A percentile compares a stretch with the other conserved stretches of the same genome.
These are phyloP conservation scores for Cryphonectria carpinicola DNA, from an alignment of 2,329 filamentous ascomycete species.

Conservation along the genomic window DNA sequence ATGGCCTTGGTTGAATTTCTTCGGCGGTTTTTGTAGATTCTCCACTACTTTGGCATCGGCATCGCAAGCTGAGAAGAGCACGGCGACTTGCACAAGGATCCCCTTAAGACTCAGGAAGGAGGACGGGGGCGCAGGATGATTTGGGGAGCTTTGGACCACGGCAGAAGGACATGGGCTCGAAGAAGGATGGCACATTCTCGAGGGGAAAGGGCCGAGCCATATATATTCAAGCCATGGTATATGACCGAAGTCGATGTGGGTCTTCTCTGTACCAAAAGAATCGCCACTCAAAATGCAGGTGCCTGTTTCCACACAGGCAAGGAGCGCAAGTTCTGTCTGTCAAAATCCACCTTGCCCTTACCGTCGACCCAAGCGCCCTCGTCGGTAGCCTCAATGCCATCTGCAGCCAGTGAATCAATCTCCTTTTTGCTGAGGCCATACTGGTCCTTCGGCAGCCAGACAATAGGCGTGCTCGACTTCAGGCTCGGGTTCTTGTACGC, in stretches of 20 bases:
- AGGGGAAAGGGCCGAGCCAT: background rate
- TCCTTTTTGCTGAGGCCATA: conserved; percentile 28
- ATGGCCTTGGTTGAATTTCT: conserved; percentile 79
- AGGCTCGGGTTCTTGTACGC: conserved; percentile 29
- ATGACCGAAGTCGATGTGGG: background rate
- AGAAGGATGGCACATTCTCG: background rate
- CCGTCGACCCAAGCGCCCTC: conserved; percentile 26
- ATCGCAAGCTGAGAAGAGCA: background rate
- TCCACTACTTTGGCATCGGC: background rate
- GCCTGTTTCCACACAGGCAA: conserved; percentile 25
- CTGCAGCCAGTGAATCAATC: conserved; percentile 13
- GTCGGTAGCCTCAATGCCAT: conserved; percentile 20
- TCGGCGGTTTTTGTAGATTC: conserved; percentile 53
- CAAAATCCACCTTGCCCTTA: conserved; percentile 26
- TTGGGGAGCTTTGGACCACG: background rate
- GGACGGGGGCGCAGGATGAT: background rate
- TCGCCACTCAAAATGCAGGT: conserved; percentile 7
- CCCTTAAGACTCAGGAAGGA: too few species aligned
- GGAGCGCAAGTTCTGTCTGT: conserved; percentile 11
- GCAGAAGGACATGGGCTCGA: background rate
- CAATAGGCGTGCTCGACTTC: conserved; percentile 19
- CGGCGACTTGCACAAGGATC: background rate
- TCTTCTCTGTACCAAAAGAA: background rate
- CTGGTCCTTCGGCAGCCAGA: conserved; percentile 26
- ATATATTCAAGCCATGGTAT: background rate